Evolutionary conservation across 306 rosid species (phyloP).

Genomic region (Malus domestica): DNA sequence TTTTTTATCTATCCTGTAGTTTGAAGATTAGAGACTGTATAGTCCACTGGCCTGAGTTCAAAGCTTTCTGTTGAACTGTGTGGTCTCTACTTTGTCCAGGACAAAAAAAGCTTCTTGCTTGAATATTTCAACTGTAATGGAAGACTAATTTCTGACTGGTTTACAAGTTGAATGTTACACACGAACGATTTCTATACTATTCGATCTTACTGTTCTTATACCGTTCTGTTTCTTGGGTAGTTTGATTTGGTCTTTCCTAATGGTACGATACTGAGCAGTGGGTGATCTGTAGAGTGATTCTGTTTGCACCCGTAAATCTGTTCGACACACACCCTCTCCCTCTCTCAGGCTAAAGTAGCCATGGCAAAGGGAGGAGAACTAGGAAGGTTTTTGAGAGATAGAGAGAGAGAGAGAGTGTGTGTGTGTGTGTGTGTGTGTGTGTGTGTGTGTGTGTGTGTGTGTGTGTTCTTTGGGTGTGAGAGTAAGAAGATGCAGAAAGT

Average conservation of each 20-base stretch:
- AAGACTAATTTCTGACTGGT: not conserved
- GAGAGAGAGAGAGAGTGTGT: too few species aligned
- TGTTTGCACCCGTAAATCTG: not conserved
- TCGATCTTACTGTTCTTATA: not conserved
- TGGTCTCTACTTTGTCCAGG: constrained; percentile 18
- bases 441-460: too few species aligned
- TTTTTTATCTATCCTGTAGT: not conserved
- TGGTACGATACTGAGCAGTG: not conserved
- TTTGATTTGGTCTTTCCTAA: not conserved
- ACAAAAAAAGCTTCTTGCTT: constrained; percentile 9
- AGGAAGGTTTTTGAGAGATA: too few species aligned
- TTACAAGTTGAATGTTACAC: not conserved
- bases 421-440: too few species aligned
- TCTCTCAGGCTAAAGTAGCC: not conserved
- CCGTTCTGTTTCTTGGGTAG: not conserved
- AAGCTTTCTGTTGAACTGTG: constrained; percentile 45
- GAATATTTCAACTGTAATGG: not conserved
- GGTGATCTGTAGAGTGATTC: not conserved
- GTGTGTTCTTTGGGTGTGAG: too few species aligned
- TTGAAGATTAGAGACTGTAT: constrained; percentile 16
- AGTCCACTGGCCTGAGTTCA: constrained; percentile 44
- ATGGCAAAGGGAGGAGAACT: too few species aligned
- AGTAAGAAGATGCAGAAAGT: too few species aligned
- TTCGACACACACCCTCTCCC: not conserved
- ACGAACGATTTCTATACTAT: not conserved